phyloP scores from a whole-genome alignment of 306 rosid genomes.

The Nissolia schottii region DNA sequence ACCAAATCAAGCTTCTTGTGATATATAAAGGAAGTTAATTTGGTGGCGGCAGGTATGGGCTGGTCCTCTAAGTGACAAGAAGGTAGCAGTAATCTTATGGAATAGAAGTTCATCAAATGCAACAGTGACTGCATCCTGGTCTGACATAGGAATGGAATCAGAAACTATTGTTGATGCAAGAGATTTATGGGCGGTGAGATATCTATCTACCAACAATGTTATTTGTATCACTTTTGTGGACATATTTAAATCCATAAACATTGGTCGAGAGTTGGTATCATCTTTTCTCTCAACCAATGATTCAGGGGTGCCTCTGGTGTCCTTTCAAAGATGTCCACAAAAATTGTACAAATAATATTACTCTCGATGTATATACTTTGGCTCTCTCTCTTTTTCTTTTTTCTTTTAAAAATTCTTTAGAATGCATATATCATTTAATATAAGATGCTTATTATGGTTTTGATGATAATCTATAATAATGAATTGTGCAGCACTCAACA shows the following conservation, averaged over 20 bases:
- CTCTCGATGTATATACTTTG: background rate
- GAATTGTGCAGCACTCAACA: slow-evolving; percentile 50
- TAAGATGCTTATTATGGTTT: background rate
- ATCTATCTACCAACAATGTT: too few species aligned
- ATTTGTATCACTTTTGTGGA: too few species aligned
- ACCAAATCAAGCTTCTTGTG: background rate
- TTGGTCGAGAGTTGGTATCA: too few species aligned
- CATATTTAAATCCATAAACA: too few species aligned
- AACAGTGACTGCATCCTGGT: slow-evolving; percentile 47
- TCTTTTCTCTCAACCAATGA: too few species aligned
- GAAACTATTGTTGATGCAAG: slow-evolving; percentile 39
- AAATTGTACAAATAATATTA: too few species aligned
- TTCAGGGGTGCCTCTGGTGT: too few species aligned
- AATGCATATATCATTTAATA: background rate
- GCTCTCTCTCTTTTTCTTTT: too few species aligned
- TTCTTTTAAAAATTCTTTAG: background rate
- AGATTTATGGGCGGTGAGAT: slow-evolving; percentile 55
- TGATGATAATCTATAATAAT: background rate
- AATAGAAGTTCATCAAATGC: slow-evolving; percentile 54
- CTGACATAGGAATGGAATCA: slow-evolving; percentile 44
- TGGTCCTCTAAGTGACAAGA: slow-evolving; percentile 45
- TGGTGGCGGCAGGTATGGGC: slow-evolving; percentile 55
- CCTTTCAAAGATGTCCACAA: too few species aligned
- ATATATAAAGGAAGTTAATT: background rate
- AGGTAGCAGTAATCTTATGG: slow-evolving; percentile 51